Evolutionary conservation across 192 early-diverging fungal genomes (phyloP), one percentile per base, ranked within the genome.

Genomic region (Coemansia sp.): DNA sequence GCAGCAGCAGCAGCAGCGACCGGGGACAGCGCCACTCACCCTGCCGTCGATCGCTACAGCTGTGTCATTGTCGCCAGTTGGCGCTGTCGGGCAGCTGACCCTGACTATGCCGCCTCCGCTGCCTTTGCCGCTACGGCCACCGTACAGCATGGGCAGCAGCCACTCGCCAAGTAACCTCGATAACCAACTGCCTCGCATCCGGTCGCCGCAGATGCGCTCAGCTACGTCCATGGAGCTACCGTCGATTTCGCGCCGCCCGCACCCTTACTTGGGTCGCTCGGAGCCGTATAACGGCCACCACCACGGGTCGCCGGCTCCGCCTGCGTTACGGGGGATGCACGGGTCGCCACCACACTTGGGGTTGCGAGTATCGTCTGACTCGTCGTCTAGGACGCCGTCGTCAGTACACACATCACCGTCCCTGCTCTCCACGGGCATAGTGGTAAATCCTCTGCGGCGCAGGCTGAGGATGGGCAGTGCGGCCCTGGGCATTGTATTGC

Each of bases 171-270:
- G 68, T 62, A 57, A 54, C 52, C 60, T 66, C 0, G 65, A 70
- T 20, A 61, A 62, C 62, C 72, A 75, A 73, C 66, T 82, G 47
- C 75, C 76, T 57, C 75, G 80, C 34, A 74, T 77, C 70, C 75
- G 70, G 52, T 77, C 75, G 22, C 72, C 79, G 13, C 75, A 64
- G 66, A 31, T 69, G 61, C 72, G 68, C 65, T 60, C 75, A 3
- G 54, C 73, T 2, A 57, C 80, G 5, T 57, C 72, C 1, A 52
- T 77, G 38, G 80, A 82, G 24, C 70, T 75, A 51, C 75, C 72
- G 29, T 46, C 76, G 0, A 54, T 82, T 42, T 72, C 80, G 12
- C 67, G 69, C n/a, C 80, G 80, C 33, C 69, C 80, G 18, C 80
- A 82, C 57, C 80, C 80, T 5, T 77, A 77, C 46, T 27, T 68